Evolutionary conservation across 2,329 filamentous ascomycete species (phyloP), one percentile per base, ranked within the genome.

Genomic region (Trichophyton verrucosum): DNA sequence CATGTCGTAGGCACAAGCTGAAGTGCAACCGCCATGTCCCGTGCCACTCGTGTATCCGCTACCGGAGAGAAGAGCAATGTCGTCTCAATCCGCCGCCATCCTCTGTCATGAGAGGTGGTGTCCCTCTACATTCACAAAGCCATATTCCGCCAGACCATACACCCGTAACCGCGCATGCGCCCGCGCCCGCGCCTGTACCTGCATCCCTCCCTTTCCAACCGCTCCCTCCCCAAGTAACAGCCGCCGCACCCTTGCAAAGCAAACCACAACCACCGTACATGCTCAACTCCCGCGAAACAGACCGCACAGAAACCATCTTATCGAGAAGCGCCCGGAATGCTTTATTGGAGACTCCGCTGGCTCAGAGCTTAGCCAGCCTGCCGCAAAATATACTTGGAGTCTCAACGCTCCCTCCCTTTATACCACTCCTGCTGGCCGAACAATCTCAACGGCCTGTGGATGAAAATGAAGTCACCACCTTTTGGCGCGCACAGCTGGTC

Each of bases 11-110:
- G 47, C 70, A 72, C 57, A 72, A 72, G 61, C 64, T 72, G 7
- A 68, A 67, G 60, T 72, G 70, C 62, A 69, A 72, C 59, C 67
- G 70, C 33, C 64, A 64, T n/a, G 64, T 72, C 3, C 70, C 70
- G 3, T 72, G 70, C 57, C 62, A 70, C 11, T 70, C 66, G 4
- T 72, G 70, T 56, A 64, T 63, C 20, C 69, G 69, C 55, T 71
- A 70, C 42, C 65, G 64, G 5, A 66, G 70, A n/a, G 67, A 70
- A 47, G 64, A 67, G n/a, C 64, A 66, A 55, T 72, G 70, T 61
- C 66, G 67, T 51, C 66, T 66, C 42, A 65, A 72, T 61, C 70
- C 70, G 1, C 65, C 67, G 7, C 66, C 67, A 2, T 64, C 66
- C n/a, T 63, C 65, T 55, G 44, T 64, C 5, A 60, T 63, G 44